Evolutionary conservation across 352 stramenopile genomes (phyloP).

Genomic region (Aphanomyces astaci): DNA sequence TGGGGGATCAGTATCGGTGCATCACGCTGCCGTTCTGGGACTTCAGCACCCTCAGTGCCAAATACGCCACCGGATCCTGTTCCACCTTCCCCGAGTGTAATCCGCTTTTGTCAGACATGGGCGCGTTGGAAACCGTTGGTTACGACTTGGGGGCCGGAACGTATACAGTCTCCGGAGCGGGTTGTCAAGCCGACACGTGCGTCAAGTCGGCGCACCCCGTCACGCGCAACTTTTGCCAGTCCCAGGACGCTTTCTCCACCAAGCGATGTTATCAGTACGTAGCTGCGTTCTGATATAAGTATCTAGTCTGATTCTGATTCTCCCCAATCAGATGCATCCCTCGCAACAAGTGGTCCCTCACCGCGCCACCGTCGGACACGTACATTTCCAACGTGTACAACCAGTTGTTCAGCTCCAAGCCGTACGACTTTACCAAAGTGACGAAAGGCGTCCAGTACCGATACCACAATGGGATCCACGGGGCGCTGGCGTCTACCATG

Average conservation of each 20-base stretch:
- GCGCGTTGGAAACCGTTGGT: constrained; percentile 23
- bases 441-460: constrained; percentile 62
- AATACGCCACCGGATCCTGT: constrained; percentile 42
- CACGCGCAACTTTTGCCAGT: constrained; percentile 66
- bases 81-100: constrained; percentile 26
- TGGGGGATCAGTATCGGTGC: constrained; percentile 23
- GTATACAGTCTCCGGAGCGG: constrained; percentile 40
- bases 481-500: constrained; percentile 55
- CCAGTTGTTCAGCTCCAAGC: constrained; percentile 47
- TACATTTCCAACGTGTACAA: constrained; percentile 58
- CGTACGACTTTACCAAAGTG: constrained; percentile 57
- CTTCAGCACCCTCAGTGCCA: constrained; percentile 50
- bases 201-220: constrained; percentile 29
- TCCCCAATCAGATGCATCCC: constrained; percentile 54
- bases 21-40: constrained; percentile 33
- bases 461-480: constrained; percentile 79
- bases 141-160: constrained; percentile 25
- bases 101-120: constrained; percentile 24
- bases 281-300: constrained; percentile 19
- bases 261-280: constrained; percentile 1
- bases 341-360: constrained; percentile 46
- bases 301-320: constrained; percentile 34
- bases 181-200: constrained; percentile 44
- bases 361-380: constrained; percentile 50
- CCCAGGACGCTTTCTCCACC: not conserved